Evolutionary conservation across 805 yeast genomes (phyloP), one percentile per base, ranked within the genome.

Genomic region (Kuraishia hungarica): DNA sequence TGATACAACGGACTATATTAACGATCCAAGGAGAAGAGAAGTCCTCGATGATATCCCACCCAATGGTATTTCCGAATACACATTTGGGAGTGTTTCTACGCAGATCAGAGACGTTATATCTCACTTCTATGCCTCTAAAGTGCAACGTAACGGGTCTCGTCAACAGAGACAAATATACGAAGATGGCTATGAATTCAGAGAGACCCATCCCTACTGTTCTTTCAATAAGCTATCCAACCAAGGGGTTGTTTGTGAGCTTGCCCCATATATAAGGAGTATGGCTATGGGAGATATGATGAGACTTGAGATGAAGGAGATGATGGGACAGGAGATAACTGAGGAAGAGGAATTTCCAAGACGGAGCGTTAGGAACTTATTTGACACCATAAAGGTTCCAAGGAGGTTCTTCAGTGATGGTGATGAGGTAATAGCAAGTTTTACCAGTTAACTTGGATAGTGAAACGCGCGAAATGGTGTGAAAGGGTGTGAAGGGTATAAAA

Each of bases 261-360:
- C 58, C 3, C 71, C 71, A 1, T 57, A 61, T 20, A 62, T 69
- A 20, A 59, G 60, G 51, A 63, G 59, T 28, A 65, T 69, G 68
- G 73, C 71, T 1, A 58, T 58, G 21, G 54, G 35, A 7, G 72
- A 68, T 47, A 24, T 54, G 53, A 26, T 55, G 13, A 55, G 64
- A 49, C 26, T 57, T 4, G 43, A 35, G 43, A 35, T 35, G 43
- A 3, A 10, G 43, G 11, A 35, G 43, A 13, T 13, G 43, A 35
- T 8, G 3, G 17, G n/a, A 35, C 8, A 35, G 43, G 43, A 35
- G 35, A 28, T 11, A 7, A 6, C 6, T 28, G 35, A 15, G n/a
- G 43, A 35, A 15, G 43, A 15, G 3, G 43, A 13, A 10, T 3
- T 35, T 10, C 43, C 43, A 35, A 35, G n/a, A 15, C 15, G 43